Evolutionary conservation across 106 monocot species (phyloP).

Genomic region (Dendrobium chrysotoxum): DNA sequence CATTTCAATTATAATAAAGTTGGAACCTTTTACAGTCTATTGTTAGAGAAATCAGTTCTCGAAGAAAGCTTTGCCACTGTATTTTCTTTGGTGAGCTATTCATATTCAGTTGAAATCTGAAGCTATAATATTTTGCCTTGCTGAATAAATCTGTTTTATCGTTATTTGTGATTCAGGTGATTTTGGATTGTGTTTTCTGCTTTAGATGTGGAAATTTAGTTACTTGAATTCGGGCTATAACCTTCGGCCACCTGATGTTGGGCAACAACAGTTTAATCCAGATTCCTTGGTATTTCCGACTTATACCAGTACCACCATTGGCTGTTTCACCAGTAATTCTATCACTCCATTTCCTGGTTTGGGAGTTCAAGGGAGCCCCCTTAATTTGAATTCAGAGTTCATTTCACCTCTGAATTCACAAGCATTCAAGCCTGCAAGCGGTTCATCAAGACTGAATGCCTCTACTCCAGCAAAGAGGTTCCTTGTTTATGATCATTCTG

Average conservation of each 20-base stretch:
- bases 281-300: constrained; percentile 19
- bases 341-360: constrained; percentile 11
- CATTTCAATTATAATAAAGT: constrained; percentile 8
- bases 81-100: neutral
- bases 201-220: constrained; percentile 28
- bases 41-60: neutral
- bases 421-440: neutral
- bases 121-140: neutral
- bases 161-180: constrained; percentile 9
- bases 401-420: neutral
- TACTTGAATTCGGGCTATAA: constrained; percentile 10
- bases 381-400: constrained; percentile 7
- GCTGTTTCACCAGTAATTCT: constrained; percentile 7
- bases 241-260: constrained; percentile 13
- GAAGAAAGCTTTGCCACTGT: neutral
- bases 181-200: neutral
- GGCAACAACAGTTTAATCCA: constrained; percentile 9
- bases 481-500: constrained; percentile 35
- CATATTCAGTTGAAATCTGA: neutral
- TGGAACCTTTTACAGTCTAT: constrained; percentile 5
- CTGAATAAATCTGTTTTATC: neutral
- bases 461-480: constrained; percentile 19
- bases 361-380: neutral
- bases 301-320: constrained; percentile 8
- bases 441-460: neutral